Base-by-base conservation (phyloP, 2,329 filamentous ascomycete genomes). In the Sclerotinia minor region DNA sequence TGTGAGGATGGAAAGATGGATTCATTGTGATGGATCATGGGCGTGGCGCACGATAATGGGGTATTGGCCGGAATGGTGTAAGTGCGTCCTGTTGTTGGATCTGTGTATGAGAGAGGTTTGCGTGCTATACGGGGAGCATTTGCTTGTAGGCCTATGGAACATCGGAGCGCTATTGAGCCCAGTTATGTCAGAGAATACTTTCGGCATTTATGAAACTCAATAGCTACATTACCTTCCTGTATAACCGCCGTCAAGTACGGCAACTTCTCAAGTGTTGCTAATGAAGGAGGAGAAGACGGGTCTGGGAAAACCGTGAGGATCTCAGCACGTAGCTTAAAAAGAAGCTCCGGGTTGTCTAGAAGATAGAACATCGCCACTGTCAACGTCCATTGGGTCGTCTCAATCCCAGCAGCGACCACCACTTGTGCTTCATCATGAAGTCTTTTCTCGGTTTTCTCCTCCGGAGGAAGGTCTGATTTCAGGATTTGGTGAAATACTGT, bases 11-110 rank as follows among this genome's bases (percentile, higher is more conserved):
- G 74, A 63, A 78, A 80, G 24, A 79, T 68, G 13, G 69, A 72
- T 69, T 80, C 77, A 69, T 82, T 76, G 50, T 80, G 77, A 68
- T 83, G 81, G 8, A 77, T 75, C 5, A 80, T 75, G 2, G 75
- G 74, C 2, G 77, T 73, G 0, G 79, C 80, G 73, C 81, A 79
- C 24, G 79, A 76, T 1, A 82, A 75, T 8, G 77, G 77, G 3
- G 78, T 81, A 5, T 79, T 77, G 0, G 68, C 61, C 24, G 74
- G 74, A 47, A 75, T 73, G 3, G 44, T 41, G 57, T 67, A 67
- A 15, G 29, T 38, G 1, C 1, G 49, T 21, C 69, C 70, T 71
- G 44, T 74, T 58, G 17, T 64, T 57, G 65, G 73, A 71, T 13
- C 59, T 21, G 45, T 67, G 9, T 67, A 67, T 61, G 58, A 15